Percentiles rank a stretch among this genome's conserved stretches.
These are phyloP conservation scores for Aureobasidium sp. DNA, from an alignment of 2,329 filamentous ascomycete species.

Conservation along the genomic window DNA sequence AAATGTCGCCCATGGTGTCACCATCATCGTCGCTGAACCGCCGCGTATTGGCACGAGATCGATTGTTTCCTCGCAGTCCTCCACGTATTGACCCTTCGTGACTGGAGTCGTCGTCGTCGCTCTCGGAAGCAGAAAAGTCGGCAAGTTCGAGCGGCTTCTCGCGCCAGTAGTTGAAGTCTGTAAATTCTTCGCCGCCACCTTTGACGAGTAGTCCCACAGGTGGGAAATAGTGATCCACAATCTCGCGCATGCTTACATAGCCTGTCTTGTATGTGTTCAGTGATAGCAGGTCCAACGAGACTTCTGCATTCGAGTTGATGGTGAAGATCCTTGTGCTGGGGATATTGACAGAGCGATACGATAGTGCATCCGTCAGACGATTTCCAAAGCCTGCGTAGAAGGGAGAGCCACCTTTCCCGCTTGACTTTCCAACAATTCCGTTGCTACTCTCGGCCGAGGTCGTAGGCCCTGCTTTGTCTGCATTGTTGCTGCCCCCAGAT, in stretches of 20 bases:
- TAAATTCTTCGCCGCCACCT: conserved; percentile 87
- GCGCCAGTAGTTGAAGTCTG: conserved; percentile 96
- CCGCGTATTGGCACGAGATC: conserved; percentile 2
- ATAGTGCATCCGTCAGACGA: conserved; percentile 88
- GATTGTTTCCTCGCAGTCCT: background rate
- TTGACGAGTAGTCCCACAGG: conserved; percentile 81
- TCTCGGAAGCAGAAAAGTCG: conserved; percentile 81
- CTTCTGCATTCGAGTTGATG: conserved; percentile 96
- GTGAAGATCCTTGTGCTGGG: conserved; percentile 93
- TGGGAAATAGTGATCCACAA: conserved; percentile 97
- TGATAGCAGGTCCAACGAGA: conserved; percentile 80
- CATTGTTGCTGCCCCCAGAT: conserved; percentile 28
- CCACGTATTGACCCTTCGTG: conserved; percentile 15
- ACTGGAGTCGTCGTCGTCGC: conserved; percentile 45
- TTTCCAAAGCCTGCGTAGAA: conserved; percentile 99
- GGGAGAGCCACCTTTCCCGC: conserved; percentile 42
- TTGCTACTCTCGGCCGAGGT: conserved; percentile 7
- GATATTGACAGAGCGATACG: conserved; percentile 92
- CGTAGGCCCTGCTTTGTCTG: conserved; percentile 3
- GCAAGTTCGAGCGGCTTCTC: conserved; percentile 75
- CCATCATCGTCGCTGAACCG: conserved; percentile 18
- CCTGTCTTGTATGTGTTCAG: conserved; percentile 94
- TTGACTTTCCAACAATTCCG: background rate
- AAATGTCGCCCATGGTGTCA: conserved; percentile 13
- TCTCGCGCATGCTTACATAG: conserved; percentile 93